Evolutionary conservation across 2,329 filamentous ascomycete genomes (phyloP), one percentile per base, ranked within the genome.

Genomic region (Fusarium sacchari): DNA sequence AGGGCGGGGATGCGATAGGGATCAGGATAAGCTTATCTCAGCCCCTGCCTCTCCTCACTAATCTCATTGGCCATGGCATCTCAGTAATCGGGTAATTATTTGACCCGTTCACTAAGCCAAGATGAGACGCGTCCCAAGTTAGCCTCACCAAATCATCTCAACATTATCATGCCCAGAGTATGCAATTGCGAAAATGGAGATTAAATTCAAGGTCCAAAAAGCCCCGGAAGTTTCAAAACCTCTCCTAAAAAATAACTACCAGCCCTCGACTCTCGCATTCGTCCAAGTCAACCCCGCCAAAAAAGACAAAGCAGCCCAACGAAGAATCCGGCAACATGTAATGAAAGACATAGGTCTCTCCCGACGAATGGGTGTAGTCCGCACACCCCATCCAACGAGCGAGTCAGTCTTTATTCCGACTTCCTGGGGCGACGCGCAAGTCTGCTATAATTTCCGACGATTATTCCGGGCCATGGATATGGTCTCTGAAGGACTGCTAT

Each of bases 301-400:
- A 34, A 76, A 72, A 26, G 63, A 69, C 11, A 42, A 52, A 18
- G 46, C 58, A 32, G 69, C 64, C 3, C 56, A 76, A 28, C 71
- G 63, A 1, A 67, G 61, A n/a, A 69, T 77, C n/a, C 74, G 75
- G 17, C 75, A 75, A 5, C 74, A 77, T 71, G 75, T 76, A 14
- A 75, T 76, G 74, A 64, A 56, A 44, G 55, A 70, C 9, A 72
- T 75, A n/a, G 74, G 72, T 0, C 65, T 28, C 17, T 67, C 74
- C 17, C 47, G 74, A 15, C 47, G 74, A 60, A 56, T 42, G 20
- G 28, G 59, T 3, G 14, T 37, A 46, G 10, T 26, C 9, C 13
- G 49, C 2, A 28, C 15, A 8, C 5, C 17, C 13, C 34, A 61
- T 4, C 28, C 44, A 6, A 32, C 34, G 22, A 24, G 40, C 9